phyloP scores from a whole-genome alignment of 768 basidiomycete species.

The Amylocystis lapponica region DNA sequence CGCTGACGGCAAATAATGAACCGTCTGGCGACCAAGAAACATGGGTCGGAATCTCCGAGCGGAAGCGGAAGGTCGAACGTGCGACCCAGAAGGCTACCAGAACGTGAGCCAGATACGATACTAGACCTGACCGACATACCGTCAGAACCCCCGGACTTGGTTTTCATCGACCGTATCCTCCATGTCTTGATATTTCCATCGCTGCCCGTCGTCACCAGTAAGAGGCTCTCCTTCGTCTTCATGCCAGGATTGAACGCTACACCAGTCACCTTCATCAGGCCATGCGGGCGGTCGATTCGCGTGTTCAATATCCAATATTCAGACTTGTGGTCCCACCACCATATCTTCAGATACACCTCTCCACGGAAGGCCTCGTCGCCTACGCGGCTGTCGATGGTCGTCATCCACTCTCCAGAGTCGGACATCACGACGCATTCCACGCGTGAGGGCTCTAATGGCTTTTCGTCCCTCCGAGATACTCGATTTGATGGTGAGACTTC shows the following conservation, averaged over 20 bases:
- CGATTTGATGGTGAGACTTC: constrained; percentile 94
- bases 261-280: constrained; percentile 50
- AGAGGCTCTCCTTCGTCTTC: constrained; percentile 24
- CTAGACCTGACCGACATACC: constrained; percentile 31
- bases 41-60: constrained; percentile 57
- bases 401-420: constrained; percentile 80
- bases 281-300: constrained; percentile 86
- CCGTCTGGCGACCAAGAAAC: constrained; percentile 81
- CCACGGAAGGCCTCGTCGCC: constrained; percentile 58
- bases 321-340: constrained; percentile 72
- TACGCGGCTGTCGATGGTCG: constrained; percentile 75
- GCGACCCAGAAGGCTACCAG: constrained; percentile 70
- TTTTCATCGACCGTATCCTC: constrained; percentile 48
- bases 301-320: constrained; percentile 76
- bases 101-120: not conserved
- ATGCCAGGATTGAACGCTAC: constrained; percentile 60
- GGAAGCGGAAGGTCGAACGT: constrained; percentile 67
- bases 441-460: constrained; percentile 63
- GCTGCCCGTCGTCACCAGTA: constrained; percentile 68
- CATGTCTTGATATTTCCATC: constrained; percentile 80
- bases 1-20: constrained; percentile 74
- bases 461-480: constrained; percentile 76
- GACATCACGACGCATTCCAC: constrained; percentile 70
- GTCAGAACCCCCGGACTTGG: constrained; percentile 44
- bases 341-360: constrained; percentile 84